A percentile compares a stretch with the other conserved stretches of the same genome.
Conservation (phyloP, 768 basidiomycete species). For the Tylopilus sp. region DNA sequence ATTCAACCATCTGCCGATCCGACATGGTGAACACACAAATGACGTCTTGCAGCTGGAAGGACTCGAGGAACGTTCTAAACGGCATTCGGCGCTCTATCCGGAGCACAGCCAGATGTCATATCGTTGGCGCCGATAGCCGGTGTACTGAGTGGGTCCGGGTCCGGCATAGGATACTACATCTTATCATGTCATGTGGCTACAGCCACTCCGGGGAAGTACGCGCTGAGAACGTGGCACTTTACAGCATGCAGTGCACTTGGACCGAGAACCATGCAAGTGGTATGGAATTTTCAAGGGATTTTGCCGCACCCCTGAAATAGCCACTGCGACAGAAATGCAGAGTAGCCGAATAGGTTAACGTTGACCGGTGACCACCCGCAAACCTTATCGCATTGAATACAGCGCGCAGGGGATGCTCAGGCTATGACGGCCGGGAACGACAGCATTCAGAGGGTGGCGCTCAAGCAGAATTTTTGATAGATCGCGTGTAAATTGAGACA, state of each 20-base stretch:
- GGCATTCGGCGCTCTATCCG: neutral
- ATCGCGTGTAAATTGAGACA: neutral
- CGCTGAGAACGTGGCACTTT: slow-evolving; percentile 7
- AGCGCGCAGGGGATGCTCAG: no score
- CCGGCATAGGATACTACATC: neutral
- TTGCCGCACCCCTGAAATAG: neutral
- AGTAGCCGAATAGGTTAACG: neutral
- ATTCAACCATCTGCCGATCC: neutral
- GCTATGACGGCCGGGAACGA: neutral
- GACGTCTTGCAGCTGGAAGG: neutral
- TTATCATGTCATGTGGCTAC: no score
- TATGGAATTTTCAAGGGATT: neutral
- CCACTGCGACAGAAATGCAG: neutral
- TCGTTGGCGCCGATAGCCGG: neutral
- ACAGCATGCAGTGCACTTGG: slow-evolving; percentile 4
- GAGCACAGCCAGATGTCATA: neutral
- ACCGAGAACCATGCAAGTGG: neutral
- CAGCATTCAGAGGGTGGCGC: neutral
- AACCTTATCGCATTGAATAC: neutral
- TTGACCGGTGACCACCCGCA: neutral
- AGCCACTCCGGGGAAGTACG: neutral
- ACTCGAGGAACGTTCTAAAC: neutral
- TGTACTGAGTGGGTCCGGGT: neutral
- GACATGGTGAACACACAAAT: neutral
- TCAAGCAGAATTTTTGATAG: no score